Conservation (phyloP, 805 yeast genomes). For the Wickerhamiella alocasiicola region DNA sequence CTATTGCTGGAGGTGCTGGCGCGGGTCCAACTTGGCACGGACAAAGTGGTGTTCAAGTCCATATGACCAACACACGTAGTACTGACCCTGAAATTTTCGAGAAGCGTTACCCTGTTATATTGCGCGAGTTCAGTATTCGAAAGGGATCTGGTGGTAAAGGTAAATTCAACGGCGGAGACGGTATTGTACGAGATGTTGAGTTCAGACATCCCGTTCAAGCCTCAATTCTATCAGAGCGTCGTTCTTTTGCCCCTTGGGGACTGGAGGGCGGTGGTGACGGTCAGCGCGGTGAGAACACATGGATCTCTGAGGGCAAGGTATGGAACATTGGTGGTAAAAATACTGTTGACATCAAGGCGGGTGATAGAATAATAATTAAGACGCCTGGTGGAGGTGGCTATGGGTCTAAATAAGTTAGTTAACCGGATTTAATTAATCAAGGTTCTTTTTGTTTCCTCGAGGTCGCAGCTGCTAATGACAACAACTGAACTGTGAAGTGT, state of each 20-base stretch:
- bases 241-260: constrained; percentile 79
- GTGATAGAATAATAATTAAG: constrained; percentile 53
- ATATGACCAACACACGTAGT: constrained; percentile 87
- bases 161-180: constrained; percentile 64
- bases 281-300: constrained; percentile 49
- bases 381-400: constrained; percentile 88
- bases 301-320: constrained; percentile 27
- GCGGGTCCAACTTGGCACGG: constrained; percentile 85
- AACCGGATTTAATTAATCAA: not conserved
- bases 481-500: constrained; percentile 50
- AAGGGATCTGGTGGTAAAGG: constrained; percentile 73
- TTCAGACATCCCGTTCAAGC: constrained; percentile 60
- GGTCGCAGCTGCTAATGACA: constrained; percentile 33
- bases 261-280: constrained; percentile 74
- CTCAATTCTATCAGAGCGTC: constrained; percentile 74
- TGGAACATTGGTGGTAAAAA: constrained; percentile 56
- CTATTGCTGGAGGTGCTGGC: constrained; percentile 93
- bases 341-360: constrained; percentile 41
- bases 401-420: constrained; percentile 30
- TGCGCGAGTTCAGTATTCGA: constrained; percentile 61
- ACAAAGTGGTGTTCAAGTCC: constrained; percentile 80
- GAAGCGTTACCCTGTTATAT: constrained; percentile 71
- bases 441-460: not conserved
- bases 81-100: constrained; percentile 87
- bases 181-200: constrained; percentile 75